Percentiles rank a stretch among this genome's conserved stretches.
Conservation (phyloP, 2,329 filamentous ascomycete species). For the Pleoardoris graminearum region DNA sequence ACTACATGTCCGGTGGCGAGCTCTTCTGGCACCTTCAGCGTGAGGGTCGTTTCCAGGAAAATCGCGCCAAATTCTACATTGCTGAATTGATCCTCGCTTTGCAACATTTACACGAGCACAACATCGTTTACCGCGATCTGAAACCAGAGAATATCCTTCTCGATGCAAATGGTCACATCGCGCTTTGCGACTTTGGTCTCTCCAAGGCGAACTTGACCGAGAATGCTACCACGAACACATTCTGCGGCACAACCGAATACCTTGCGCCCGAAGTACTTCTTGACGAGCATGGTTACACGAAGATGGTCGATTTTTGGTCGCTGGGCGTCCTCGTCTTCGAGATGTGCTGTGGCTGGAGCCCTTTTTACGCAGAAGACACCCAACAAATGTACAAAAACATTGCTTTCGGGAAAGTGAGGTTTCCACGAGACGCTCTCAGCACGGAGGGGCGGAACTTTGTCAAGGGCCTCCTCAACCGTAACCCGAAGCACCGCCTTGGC, state of each 20-base stretch:
- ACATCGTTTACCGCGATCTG: constrained; percentile 96
- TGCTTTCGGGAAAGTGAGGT: constrained; percentile 96
- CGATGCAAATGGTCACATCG: constrained; percentile 96
- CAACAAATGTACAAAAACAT: constrained; percentile 99
- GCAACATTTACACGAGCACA: constrained; percentile 92
- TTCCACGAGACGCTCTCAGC: constrained; percentile 91
- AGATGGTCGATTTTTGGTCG: constrained; percentile 99
- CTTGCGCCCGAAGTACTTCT: constrained; percentile 92
- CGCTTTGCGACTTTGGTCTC: constrained; percentile 93
- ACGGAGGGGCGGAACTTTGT: constrained; percentile 97
- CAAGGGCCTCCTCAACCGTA: constrained; percentile 94
- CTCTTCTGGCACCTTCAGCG: constrained; percentile 99
- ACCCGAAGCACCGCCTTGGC: constrained; percentile 91
- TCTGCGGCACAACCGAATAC: constrained; percentile 98
- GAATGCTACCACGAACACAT: constrained; percentile 97
- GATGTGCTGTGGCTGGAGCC: constrained; percentile 99
- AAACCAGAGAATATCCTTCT: constrained; percentile 98
- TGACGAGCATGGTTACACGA: constrained; percentile 96
- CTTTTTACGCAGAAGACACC: constrained; percentile 97
- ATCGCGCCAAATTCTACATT: constrained; percentile 97
- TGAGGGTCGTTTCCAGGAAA: constrained; percentile 93
- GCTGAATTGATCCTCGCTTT: constrained; percentile 94
- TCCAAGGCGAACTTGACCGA: constrained; percentile 97
- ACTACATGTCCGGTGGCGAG: constrained; percentile 99
- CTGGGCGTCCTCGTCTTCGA: constrained; percentile 96